Conservation (phyloP, 2,329 filamentous ascomycete genomes). For the Trichoderma oligosporum region DNA sequence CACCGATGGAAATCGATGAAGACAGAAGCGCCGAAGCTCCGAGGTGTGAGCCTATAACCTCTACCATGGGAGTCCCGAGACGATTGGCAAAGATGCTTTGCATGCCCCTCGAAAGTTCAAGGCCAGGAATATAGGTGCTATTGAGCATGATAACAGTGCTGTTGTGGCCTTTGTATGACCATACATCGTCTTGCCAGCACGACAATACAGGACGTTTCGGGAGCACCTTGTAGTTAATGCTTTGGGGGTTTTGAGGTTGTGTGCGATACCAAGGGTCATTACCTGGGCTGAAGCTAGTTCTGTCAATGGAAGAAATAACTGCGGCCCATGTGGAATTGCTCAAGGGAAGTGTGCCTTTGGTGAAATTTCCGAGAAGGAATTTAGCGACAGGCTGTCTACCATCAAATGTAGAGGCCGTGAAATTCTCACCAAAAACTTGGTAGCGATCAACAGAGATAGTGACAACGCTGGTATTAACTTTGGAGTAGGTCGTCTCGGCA, state of each 20-base stretch:
- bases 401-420: not conserved
- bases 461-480: too few relatives aligned
- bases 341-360: not conserved
- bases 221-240: not conserved
- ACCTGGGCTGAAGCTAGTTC: not conserved
- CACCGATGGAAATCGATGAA: not conserved
- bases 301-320: not conserved
- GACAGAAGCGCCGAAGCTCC: not conserved
- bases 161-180: not conserved
- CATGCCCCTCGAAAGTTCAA: not conserved
- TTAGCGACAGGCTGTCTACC: not conserved
- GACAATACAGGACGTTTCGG: not conserved
- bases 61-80: not conserved
- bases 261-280: not conserved
- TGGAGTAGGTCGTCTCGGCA: not conserved
- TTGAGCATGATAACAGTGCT: not conserved
- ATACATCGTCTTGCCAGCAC: not conserved
- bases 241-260: too few relatives aligned
- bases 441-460: not conserved
- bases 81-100: not conserved
- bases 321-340: not conserved
- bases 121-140: not conserved
- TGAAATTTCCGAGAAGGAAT: not conserved
- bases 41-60: not conserved
- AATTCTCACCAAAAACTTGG: too few relatives aligned